phyloP scores from a whole-genome alignment of 129 eudicot genomes.

The Gnaphalium uliginosum region DNA sequence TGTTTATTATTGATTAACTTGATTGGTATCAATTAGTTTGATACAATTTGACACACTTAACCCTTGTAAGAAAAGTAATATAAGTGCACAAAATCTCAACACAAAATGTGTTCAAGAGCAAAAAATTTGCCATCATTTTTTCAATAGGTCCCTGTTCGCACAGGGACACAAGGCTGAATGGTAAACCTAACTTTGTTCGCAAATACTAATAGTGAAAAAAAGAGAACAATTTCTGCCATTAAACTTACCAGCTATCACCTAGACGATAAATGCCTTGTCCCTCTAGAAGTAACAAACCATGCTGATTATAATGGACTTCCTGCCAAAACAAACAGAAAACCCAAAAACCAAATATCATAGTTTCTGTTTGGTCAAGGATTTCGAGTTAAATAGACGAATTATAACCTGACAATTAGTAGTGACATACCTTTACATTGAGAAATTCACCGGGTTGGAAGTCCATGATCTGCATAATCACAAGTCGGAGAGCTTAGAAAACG shows the following conservation, averaged over 20 bases:
- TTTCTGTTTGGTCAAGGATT: not conserved
- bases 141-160: no score
- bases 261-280: constrained; percentile 95
- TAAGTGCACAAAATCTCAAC: no score
- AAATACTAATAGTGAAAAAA: constrained; percentile 53
- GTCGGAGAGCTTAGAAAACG: not conserved
- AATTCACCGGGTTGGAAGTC: constrained; percentile 98
- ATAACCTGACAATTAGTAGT: not conserved
- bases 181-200: not conserved
- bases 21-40: no score
- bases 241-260: constrained; percentile 87
- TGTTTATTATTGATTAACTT: no score
- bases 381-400: not conserved
- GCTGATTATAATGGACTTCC: constrained; percentile 99
- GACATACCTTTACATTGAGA: constrained; percentile 87
- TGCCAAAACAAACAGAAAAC: constrained; percentile 33
- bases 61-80: no score
- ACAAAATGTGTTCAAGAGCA: no score
- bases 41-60: no score
- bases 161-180: no score
- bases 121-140: no score
- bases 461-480: constrained; percentile 70
- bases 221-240: not conserved
- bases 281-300: constrained; percentile 87
- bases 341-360: constrained; percentile 1